Percentiles rank a stretch among this genome's conserved stretches.
These are phyloP conservation scores for Peribolospora baueri DNA, from an alignment of 768 basidiomycete genomes.

Conservation along the genomic window DNA sequence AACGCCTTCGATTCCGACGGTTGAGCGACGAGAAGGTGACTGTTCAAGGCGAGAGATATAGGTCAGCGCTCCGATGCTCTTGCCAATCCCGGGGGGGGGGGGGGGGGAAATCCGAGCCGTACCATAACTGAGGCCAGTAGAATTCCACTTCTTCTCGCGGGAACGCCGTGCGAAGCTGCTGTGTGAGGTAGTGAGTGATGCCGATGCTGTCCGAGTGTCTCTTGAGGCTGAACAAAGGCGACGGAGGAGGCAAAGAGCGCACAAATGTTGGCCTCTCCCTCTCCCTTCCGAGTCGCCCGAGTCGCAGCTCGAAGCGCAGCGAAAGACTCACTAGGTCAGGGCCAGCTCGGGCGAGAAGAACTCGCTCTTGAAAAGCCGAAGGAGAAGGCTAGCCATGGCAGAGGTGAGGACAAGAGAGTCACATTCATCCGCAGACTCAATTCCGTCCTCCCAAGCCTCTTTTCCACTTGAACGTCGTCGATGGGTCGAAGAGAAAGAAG, in stretches of 20 bases:
- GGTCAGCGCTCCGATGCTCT: not conserved
- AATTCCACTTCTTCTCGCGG: conserved; percentile 25
- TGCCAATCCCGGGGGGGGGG: not conserved
- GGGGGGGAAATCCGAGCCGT: not conserved
- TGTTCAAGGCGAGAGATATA: conserved; percentile 17
- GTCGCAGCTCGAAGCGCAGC: too few relatives aligned
- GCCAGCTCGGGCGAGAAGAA: conserved; percentile 15
- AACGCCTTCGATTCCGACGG: conserved; percentile 77
- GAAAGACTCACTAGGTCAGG: conserved; percentile 9
- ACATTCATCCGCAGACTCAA: too few relatives aligned
- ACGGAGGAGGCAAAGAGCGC: not conserved
- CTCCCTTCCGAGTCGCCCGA: not conserved
- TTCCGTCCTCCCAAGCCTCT: too few relatives aligned
- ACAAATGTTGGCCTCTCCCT: not conserved
- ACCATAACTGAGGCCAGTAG: conserved; percentile 28
- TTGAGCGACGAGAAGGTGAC: conserved; percentile 79
- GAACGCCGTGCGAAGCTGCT: conserved; percentile 21
- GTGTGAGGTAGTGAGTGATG: conserved; percentile 25
- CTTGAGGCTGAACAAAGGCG: conserved; percentile 17
- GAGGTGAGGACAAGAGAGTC: too few relatives aligned
- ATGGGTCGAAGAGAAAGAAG: too few relatives aligned
- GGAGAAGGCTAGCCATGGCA: conserved; percentile 3
- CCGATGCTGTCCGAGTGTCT: conserved; percentile 25
- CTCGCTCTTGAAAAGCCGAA: conserved; percentile 12
- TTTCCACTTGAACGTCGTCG: too few relatives aligned